Evolutionary conservation across 2,329 filamentous ascomycete species (phyloP), one percentile per base, ranked within the genome.

Genomic region (Talaromyces sp.): DNA sequence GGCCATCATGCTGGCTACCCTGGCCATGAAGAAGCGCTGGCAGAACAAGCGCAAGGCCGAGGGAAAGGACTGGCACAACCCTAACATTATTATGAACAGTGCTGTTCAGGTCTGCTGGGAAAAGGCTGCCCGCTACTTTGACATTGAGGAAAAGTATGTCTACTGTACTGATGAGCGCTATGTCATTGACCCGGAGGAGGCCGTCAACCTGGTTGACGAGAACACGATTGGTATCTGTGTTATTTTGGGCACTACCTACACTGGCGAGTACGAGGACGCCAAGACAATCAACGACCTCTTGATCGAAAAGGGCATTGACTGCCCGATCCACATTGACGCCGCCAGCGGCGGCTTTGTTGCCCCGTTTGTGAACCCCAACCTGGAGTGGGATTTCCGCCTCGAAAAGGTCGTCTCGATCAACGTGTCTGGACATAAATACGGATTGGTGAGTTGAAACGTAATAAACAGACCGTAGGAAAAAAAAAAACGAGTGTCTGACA

Each of bases 31-130:
- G 85, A 91, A 88, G 80, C 86, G 89, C 69, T 98, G 93, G 93
- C 88, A 90, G 80, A 92, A 95, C 75, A 88, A 87, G 78, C 88
- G 91, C 68, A 85, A 89, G 73, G 91, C 89, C 4, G 90, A 86
- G 68, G 93, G 92, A 63, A 95, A 96, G 80, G 84, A 91, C 58
- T 84, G 75, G 63, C 90, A 92, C 64, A 84, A 84, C 51, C 93
- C 93, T 59, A 98, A 98, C 78, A 88, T 98, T 63, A 80, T 98
- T 81, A 97, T 98, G 93, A 95, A 90, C 69, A 91, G 90, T 27
- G 93, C 93, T 32, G 93, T 97, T 2, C 93, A 98, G 78, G 93
- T 97, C 46, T 96, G 92, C 82, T 97, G 93, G 93, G 92, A 97
- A 76, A 97, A 97, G 81, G 88, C 89, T 0, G 86, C 89, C 4